Evolutionary conservation across 148 eudicot genomes (phyloP).

Genomic region (Rhododendron kiyosumense): DNA sequence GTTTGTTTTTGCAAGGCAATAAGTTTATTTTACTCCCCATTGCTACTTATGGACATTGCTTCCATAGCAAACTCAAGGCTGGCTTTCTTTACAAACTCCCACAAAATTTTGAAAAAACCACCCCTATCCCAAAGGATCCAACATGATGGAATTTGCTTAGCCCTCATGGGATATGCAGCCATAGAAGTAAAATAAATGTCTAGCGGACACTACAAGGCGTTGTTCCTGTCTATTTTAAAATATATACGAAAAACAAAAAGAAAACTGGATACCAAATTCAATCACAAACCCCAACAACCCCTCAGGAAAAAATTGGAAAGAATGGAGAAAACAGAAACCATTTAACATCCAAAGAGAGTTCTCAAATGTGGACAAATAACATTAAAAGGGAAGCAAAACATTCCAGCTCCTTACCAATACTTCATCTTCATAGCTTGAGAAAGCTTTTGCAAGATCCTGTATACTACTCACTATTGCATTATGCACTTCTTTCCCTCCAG

Average conservation of each 20-base stretch:
- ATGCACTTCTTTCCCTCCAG: slow-evolving; percentile 95
- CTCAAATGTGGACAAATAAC: not conserved
- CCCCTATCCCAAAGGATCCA: not conserved
- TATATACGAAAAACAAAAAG: not conserved
- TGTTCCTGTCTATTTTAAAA: not conserved
- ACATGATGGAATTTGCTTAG: not conserved
- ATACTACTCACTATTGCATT: slow-evolving; percentile 92
- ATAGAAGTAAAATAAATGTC: not conserved
- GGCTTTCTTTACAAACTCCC: not conserved
- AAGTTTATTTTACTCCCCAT: not conserved
- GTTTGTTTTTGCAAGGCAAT: not conserved
- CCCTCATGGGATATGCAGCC: not conserved
- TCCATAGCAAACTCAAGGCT: not conserved
- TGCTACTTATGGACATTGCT: not conserved
- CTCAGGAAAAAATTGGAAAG: not conserved
- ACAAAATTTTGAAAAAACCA: not conserved
- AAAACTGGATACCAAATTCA: not conserved
- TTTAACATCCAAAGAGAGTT: not conserved
- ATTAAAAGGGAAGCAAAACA: not conserved
- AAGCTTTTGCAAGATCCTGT: slow-evolving; percentile 88
- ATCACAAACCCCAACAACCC: not conserved
- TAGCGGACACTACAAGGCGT: not conserved
- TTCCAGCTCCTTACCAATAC: slow-evolving; percentile 60
- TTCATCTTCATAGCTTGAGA: slow-evolving; percentile 87
- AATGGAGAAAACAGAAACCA: not conserved